phyloP scores from a whole-genome alignment of 2,329 filamentous ascomycete genomes.

The Penicillium aurantiogriseum region DNA sequence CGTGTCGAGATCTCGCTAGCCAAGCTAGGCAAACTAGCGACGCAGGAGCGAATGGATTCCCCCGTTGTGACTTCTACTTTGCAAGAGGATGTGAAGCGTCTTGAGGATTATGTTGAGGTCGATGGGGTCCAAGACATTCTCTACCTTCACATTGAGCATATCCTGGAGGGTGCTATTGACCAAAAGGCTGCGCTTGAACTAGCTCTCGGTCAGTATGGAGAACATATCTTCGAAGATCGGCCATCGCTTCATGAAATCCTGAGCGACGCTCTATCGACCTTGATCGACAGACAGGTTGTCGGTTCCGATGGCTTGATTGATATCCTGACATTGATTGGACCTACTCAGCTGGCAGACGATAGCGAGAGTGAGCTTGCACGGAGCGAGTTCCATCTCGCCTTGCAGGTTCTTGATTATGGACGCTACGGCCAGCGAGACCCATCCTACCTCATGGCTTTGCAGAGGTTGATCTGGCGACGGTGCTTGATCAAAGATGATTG shows the following conservation, averaged over 20 bases:
- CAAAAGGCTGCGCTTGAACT: constrained; percentile 73
- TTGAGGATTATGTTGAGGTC: constrained; percentile 65
- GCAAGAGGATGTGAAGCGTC: constrained; percentile 49
- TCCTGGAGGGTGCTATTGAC: constrained; percentile 72
- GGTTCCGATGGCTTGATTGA: constrained; percentile 55
- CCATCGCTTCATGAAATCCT: constrained; percentile 70
- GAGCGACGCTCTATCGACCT: constrained; percentile 64
- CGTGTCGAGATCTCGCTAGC: constrained; percentile 88
- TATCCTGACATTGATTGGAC: constrained; percentile 72
- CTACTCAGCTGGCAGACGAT: constrained; percentile 44
- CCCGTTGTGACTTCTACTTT: constrained; percentile 35
- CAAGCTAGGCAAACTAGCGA: constrained; percentile 74
- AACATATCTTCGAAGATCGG: constrained; percentile 56
- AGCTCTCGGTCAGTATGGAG: constrained; percentile 65
- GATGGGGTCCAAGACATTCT: constrained; percentile 78
- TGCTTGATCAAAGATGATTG: constrained; percentile 83
- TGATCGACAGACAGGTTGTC: constrained; percentile 71
- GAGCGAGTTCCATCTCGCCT: constrained; percentile 71
- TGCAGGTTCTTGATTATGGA: constrained; percentile 56
- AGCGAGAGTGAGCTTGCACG: constrained; percentile 52
- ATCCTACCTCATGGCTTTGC: constrained; percentile 26
- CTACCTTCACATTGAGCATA: constrained; percentile 67
- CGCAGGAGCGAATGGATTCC: constrained; percentile 41
- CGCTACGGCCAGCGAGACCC: constrained; percentile 54
- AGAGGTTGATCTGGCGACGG: constrained; percentile 73